Evolutionary conservation across 2,329 filamentous ascomycete species (phyloP).

Genomic region (Alternaria panax): DNA sequence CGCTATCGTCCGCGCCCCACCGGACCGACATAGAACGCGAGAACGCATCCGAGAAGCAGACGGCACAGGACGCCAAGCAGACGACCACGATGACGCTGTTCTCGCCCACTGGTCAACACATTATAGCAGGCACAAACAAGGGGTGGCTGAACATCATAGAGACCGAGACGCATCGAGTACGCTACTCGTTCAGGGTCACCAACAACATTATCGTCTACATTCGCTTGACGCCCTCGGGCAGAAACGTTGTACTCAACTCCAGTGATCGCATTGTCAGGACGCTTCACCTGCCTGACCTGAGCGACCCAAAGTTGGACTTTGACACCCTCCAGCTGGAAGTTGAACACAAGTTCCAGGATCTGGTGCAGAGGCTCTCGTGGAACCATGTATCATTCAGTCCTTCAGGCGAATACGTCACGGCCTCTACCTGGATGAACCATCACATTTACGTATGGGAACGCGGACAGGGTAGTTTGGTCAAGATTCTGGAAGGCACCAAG

Average conservation of each 20-base stretch:
- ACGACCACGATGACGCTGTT: constrained; percentile 94
- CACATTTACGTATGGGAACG: constrained; percentile 99
- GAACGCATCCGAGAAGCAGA: constrained; percentile 80
- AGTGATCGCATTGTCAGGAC: constrained; percentile 95
- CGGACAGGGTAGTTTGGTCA: constrained; percentile 88
- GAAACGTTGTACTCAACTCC: constrained; percentile 88
- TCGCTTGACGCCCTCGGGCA: constrained; percentile 82
- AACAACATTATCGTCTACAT: constrained; percentile 87
- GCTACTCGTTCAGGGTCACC: constrained; percentile 89
- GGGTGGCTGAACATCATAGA: constrained; percentile 97
- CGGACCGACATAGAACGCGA: constrained; percentile 75
- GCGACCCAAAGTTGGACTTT: constrained; percentile 70
- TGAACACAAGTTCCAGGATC: constrained; percentile 98
- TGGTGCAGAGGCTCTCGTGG: constrained; percentile 94
- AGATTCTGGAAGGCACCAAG: constrained; percentile 95
- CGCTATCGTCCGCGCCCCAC: constrained; percentile 82
- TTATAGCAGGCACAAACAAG: constrained; percentile 92
- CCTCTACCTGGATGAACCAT: constrained; percentile 97
- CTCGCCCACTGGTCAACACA: constrained; percentile 83
- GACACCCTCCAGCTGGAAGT: constrained; percentile 88
- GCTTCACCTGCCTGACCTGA: constrained; percentile 81
- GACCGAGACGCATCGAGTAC: constrained; percentile 77
- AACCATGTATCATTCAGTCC: constrained; percentile 96
- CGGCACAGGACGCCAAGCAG: constrained; percentile 90
- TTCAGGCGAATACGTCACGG: constrained; percentile 93